Percentiles rank a stretch among this genome's conserved stretches.
phyloP scores from a whole-genome alignment of 2,329 filamentous ascomycete genomes.

The Pseudomassariella vexata region DNA sequence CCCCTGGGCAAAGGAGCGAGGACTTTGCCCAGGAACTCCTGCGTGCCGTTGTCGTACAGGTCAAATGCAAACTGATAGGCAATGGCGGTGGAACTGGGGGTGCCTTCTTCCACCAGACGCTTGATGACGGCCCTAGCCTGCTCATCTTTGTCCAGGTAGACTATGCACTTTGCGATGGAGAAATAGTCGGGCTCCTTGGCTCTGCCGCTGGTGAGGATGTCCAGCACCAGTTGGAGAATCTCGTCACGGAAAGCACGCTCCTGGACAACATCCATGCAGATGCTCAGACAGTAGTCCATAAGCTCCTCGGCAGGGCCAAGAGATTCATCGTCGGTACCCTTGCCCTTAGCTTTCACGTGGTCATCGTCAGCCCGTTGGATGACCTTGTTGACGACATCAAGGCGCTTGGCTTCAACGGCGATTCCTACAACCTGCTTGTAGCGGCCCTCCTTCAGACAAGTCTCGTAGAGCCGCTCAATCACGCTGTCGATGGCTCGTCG shows the following conservation, averaged over 20 bases:
- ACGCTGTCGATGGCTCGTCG: conserved; percentile 76
- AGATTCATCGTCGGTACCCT: conserved; percentile 41
- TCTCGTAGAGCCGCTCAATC: conserved; percentile 86
- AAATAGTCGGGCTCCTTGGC: conserved; percentile 88
- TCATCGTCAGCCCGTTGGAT: conserved; percentile 88
- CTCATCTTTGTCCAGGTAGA: conserved; percentile 87
- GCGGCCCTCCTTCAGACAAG: conserved; percentile 76
- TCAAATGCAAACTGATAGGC: conserved; percentile 99
- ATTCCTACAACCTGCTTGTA: conserved; percentile 97
- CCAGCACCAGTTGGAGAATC: conserved; percentile 88
- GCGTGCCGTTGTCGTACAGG: conserved; percentile 95
- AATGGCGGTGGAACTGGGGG: conserved; percentile 71
- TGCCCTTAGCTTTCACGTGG: conserved; percentile 65
- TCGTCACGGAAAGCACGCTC: conserved; percentile 78
- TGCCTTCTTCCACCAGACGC: conserved; percentile 73
- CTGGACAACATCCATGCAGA: conserved; percentile 97
- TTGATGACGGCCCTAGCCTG: conserved; percentile 83
- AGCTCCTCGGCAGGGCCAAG: conserved; percentile 74
- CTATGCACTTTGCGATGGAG: conserved; percentile 94
- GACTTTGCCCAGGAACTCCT: conserved; percentile 91
- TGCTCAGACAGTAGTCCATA: conserved; percentile 92
- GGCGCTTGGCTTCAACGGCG: conserved; percentile 87
- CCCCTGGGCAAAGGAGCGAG: conserved; percentile 68
- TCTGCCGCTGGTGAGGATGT: conserved; percentile 80
- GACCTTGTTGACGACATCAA: conserved; percentile 78